Evolutionary conservation across 345 rosid genomes (phyloP).

Genomic region (Raphanus sativus): DNA sequence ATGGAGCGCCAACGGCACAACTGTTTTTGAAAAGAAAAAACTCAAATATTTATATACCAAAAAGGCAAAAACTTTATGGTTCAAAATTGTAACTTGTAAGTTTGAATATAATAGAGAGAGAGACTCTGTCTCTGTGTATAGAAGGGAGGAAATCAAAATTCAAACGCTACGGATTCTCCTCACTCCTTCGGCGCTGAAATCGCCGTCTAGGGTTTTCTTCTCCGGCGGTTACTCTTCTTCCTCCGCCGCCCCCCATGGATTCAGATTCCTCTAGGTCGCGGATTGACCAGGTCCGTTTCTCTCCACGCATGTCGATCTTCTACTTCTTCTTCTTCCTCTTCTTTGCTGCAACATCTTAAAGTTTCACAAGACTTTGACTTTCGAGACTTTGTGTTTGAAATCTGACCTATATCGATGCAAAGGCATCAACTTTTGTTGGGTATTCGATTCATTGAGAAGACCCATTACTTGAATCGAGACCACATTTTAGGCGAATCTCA

Average conservation of each 20-base stretch:
- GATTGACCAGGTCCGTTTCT: constrained; percentile 61
- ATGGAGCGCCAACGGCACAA: background rate
- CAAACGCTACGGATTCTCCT: constrained; percentile 31
- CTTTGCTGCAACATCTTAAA: constrained; percentile 9
- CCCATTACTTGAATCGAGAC: constrained; percentile 10
- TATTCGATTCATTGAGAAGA: background rate
- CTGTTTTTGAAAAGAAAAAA: background rate
- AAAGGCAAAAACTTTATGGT: constrained; percentile 29
- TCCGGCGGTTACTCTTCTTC: constrained; percentile 23
- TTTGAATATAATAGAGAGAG: background rate
- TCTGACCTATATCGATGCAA: constrained; percentile 12
- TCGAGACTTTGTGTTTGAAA: background rate
- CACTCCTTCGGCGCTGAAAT: constrained; percentile 2
- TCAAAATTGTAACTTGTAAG: constrained; percentile 10
- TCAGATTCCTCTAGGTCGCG: constrained; percentile 59
- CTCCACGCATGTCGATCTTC: background rate
- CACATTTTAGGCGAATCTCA: background rate
- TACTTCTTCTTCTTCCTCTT: constrained; percentile 8
- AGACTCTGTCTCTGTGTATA: background rate
- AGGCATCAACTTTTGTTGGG: constrained; percentile 12
- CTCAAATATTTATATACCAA: background rate
- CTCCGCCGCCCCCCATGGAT: constrained; percentile 47
- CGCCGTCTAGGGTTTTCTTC: constrained; percentile 41
- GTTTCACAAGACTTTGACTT: constrained; percentile 6
- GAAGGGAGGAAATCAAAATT: constrained; percentile 28